These are phyloP conservation scores for Fusarium albosuccineum DNA, from an alignment of 2,329 filamentous ascomycete species.

Conservation along the genomic window DNA sequence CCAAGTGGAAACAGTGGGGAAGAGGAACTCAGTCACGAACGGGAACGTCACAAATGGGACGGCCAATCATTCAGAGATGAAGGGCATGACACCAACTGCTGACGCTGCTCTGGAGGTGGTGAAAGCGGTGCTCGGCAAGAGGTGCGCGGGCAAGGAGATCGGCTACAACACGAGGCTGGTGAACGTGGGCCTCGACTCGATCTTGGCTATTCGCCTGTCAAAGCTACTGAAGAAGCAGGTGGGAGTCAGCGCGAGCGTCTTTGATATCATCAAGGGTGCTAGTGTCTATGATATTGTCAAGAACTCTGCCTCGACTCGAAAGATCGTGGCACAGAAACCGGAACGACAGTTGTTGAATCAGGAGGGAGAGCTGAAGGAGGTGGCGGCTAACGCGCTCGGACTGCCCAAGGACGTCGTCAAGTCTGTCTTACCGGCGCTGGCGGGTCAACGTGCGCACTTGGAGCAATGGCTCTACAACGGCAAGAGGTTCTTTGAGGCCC, in stretches of 20 bases:
- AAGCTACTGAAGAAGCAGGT: conserved; percentile 23
- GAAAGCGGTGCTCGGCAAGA: conserved; percentile 6
- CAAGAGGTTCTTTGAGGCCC: conserved; percentile 29
- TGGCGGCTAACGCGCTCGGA: background rate
- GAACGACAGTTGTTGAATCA: background rate
- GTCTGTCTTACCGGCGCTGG: conserved; percentile 1
- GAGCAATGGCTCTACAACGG: conserved; percentile 28
- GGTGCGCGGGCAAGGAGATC: conserved; percentile 5
- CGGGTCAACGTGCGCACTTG: conserved; percentile 18
- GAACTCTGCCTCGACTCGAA: background rate
- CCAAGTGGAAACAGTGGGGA: background rate
- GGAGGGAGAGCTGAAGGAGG: background rate
- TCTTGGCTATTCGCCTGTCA: conserved; percentile 27
- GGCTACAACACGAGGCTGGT: conserved; percentile 16
- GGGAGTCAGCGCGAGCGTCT: conserved; percentile 4
- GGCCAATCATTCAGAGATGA: background rate
- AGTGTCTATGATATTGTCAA: conserved; percentile 10
- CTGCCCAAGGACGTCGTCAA: background rate
- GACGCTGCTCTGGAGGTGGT: conserved; percentile 9
- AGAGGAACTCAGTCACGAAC: background rate
- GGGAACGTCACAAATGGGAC: background rate
- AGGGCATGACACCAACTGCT: background rate
- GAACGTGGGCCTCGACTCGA: conserved; percentile 24
- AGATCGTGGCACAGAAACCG: background rate
- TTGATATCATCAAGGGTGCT: conserved; percentile 28